Percentiles rank a stretch among this genome's conserved stretches.
Evolutionary conservation across 148 eudicot genomes (phyloP).

Genomic region (Agrostemma githago): DNA sequence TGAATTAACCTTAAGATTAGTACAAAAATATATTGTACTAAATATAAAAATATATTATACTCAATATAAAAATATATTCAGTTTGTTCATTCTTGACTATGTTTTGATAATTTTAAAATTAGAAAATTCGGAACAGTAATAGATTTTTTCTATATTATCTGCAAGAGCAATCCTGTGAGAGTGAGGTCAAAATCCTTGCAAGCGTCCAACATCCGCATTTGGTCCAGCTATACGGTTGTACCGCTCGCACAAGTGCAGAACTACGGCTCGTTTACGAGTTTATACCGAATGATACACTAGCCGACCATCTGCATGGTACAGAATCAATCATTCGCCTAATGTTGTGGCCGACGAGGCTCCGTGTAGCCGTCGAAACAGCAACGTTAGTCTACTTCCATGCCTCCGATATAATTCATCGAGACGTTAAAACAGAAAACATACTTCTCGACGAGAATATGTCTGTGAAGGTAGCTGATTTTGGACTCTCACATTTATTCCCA

Average conservation of each 20-base stretch:
- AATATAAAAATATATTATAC: too few relatives aligned
- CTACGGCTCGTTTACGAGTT: not conserved
- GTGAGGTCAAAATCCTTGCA: too few relatives aligned
- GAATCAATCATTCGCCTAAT: not conserved
- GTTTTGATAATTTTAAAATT: too few relatives aligned
- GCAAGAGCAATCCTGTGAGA: too few relatives aligned
- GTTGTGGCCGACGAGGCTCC: not conserved
- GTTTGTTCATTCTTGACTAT: too few relatives aligned
- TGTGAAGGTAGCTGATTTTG: not conserved
- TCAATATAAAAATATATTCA: too few relatives aligned
- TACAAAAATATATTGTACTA: too few relatives aligned
- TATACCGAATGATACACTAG: not conserved
- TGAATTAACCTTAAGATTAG: too few relatives aligned
- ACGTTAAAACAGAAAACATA: not conserved
- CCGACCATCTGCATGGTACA: not conserved
- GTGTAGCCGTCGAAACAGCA: not conserved
- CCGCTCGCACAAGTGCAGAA: not conserved
- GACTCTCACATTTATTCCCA: not conserved
- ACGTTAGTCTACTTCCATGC: not conserved
- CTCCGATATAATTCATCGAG: not conserved
- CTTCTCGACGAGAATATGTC: not conserved
- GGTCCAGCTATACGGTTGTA: not conserved
- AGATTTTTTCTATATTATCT: too few relatives aligned
- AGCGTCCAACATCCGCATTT: not conserved
- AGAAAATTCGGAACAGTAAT: too few relatives aligned